phyloP scores from a whole-genome alignment of 1,139 yeast genomes.

The Hansenula sp. region DNA sequence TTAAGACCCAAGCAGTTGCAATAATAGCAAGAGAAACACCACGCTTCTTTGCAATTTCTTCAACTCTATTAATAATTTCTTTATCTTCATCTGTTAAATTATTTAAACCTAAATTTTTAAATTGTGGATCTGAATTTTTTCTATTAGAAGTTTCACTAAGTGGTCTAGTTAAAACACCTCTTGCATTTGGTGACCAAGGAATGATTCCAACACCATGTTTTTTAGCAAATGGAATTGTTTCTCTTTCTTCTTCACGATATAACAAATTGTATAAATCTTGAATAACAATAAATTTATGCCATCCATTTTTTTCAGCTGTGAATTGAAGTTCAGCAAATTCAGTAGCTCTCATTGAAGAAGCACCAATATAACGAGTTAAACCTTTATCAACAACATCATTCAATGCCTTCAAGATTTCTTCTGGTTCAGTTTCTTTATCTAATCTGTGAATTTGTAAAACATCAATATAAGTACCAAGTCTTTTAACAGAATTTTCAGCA shows the following conservation, averaged over 20 bases:
- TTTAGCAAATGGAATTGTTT: conserved; percentile 39
- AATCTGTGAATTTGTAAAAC: conserved; percentile 44
- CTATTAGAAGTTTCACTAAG: conserved; percentile 14
- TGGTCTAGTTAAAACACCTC: conserved; percentile 42
- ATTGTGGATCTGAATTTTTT: conserved; percentile 15
- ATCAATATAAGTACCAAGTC: conserved; percentile 50
- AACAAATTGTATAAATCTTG: conserved; percentile 47
- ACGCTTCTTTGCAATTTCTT: conserved; percentile 41
- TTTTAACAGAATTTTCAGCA: conserved; percentile 33
- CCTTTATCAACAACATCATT: conserved; percentile 43
- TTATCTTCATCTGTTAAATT: conserved; percentile 23
- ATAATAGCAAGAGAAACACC: conserved; percentile 47
- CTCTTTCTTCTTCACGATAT: conserved; percentile 49
- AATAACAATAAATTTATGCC: conserved; percentile 45
- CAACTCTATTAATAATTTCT: conserved; percentile 45
- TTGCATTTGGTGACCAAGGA: conserved; percentile 50
- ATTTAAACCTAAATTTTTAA: conserved; percentile 9
- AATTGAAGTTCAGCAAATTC: conserved; percentile 42
- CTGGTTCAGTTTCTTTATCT: conserved; percentile 36
- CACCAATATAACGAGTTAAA: conserved; percentile 42
- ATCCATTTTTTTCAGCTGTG: conserved; percentile 39
- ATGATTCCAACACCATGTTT: conserved; percentile 36
- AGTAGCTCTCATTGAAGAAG: conserved; percentile 42
- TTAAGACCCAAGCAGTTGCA: conserved; percentile 50
- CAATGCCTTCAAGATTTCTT: conserved; percentile 44